Conservation (phyloP, 805 yeast genomes). For the Candida berthetii region DNA sequence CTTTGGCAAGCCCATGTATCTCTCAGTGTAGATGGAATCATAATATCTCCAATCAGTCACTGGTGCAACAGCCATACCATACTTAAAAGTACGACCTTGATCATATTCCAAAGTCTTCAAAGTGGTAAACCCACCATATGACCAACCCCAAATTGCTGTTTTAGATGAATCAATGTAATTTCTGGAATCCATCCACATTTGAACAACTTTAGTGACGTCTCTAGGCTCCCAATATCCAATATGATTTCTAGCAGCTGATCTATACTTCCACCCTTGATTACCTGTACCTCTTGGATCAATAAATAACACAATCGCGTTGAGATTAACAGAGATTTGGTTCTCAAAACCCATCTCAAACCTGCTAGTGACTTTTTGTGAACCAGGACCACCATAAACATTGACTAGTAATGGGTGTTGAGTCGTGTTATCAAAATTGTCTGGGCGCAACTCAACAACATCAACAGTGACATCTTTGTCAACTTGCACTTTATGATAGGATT, state of each 20-base stretch:
- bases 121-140: constrained; percentile 78
- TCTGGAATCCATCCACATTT: constrained; percentile 38
- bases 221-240: constrained; percentile 77
- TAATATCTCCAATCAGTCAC: constrained; percentile 75
- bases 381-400: constrained; percentile 78
- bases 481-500: constrained; percentile 14
- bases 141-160: constrained; percentile 85
- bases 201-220: constrained; percentile 50
- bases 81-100: constrained; percentile 54
- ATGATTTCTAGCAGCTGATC: constrained; percentile 45
- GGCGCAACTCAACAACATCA: constrained; percentile 57
- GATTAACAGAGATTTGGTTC: constrained; percentile 47
- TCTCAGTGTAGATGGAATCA: constrained; percentile 75
- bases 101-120: constrained; percentile 70
- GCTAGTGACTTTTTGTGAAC: constrained; percentile 52
- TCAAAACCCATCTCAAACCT: constrained; percentile 47
- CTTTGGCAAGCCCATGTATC: constrained; percentile 58
- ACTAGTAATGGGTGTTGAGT: constrained; percentile 59
- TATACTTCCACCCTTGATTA: constrained; percentile 66
- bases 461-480: constrained; percentile 23
- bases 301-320: constrained; percentile 55
- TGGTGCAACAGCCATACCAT: constrained; percentile 81
- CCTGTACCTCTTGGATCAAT: constrained; percentile 84
- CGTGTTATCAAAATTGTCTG: constrained; percentile 43
- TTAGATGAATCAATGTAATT: constrained; percentile 41